A percentile compares a stretch with the other conserved stretches of the same genome.
phyloP scores from a whole-genome alignment of 2,329 filamentous ascomycete genomes.

The Juglanconis oblonga region DNA sequence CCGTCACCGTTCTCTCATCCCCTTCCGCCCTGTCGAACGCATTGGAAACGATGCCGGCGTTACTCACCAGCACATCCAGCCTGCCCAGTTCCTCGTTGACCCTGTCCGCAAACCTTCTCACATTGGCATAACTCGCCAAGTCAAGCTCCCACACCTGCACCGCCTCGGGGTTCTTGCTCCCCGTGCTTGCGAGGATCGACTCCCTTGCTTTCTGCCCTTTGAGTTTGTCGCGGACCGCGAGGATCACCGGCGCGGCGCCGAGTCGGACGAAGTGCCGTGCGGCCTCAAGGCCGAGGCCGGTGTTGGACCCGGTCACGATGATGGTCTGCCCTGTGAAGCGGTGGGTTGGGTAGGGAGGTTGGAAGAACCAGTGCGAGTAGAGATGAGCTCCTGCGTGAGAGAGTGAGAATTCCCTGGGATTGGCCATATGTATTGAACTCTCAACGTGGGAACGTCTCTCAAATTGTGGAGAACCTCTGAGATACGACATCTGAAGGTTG shows the following conservation, averaged over 20 bases:
- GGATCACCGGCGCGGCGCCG: conserved; percentile 33
- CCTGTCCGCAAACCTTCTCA: conserved; percentile 36
- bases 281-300: conserved; percentile 38
- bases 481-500: no score
- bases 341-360: not conserved
- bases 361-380: not conserved
- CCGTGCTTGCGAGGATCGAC: conserved; percentile 18
- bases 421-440: no score
- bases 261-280: conserved; percentile 32
- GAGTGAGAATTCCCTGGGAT: no score
- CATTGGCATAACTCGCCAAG: conserved; percentile 36
- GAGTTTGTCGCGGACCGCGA: conserved; percentile 32
- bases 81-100: conserved; percentile 31
- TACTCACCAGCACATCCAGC: conserved; percentile 44
- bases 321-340: conserved; percentile 25
- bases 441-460: no score
- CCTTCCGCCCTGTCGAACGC: conserved; percentile 37
- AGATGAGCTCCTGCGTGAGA: not conserved
- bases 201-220: conserved; percentile 28
- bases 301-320: conserved; percentile 39
- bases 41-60: conserved; percentile 37
- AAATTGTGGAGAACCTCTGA: no score
- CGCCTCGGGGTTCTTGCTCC: not conserved
- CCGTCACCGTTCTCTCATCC: conserved; percentile 47
- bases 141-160: conserved; percentile 41